phyloP scores from a whole-genome alignment of 352 stramenopile genomes.

The Pythium grandisporangium region DNA sequence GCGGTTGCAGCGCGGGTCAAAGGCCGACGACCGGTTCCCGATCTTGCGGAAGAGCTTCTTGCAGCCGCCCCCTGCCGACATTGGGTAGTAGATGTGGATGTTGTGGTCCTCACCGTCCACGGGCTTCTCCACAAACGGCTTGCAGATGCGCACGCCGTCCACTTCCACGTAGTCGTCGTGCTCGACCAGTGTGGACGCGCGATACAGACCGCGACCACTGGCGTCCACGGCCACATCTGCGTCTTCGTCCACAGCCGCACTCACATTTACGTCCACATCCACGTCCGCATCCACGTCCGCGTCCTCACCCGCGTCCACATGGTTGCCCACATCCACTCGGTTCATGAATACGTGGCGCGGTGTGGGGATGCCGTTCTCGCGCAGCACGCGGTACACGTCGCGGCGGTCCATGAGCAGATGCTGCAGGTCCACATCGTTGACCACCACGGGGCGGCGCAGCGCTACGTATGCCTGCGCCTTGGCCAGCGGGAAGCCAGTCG shows the following conservation, averaged over 20 bases:
- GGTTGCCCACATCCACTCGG: no score
- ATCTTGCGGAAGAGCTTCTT: conserved; percentile 99
- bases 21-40: conserved; percentile 88
- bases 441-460: conserved; percentile 89
- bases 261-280: no score
- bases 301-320: no score
- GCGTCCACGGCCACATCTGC: no score
- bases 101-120: conserved; percentile 99
- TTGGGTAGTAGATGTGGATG: conserved; percentile 99
- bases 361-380: conserved; percentile 90
- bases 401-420: conserved; percentile 92
- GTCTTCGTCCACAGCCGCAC: no score
- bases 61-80: conserved; percentile 96
- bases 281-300: no score
- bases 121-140: conserved; percentile 99
- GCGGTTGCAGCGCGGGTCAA: conserved; percentile 94
- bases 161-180: conserved; percentile 76
- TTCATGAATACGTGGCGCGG: conserved; percentile 93
- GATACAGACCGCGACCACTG: conserved; percentile 66
- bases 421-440: conserved; percentile 98
- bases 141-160: conserved; percentile 94
- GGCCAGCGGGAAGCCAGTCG: conserved; percentile 94
- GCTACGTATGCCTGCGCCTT: conserved; percentile 97
- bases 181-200: conserved; percentile 33
- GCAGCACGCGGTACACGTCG: conserved; percentile 91